Evolutionary conservation across 1,284 basidiomycete species (phyloP).

Genomic region (Neolentinus lepideus): DNA sequence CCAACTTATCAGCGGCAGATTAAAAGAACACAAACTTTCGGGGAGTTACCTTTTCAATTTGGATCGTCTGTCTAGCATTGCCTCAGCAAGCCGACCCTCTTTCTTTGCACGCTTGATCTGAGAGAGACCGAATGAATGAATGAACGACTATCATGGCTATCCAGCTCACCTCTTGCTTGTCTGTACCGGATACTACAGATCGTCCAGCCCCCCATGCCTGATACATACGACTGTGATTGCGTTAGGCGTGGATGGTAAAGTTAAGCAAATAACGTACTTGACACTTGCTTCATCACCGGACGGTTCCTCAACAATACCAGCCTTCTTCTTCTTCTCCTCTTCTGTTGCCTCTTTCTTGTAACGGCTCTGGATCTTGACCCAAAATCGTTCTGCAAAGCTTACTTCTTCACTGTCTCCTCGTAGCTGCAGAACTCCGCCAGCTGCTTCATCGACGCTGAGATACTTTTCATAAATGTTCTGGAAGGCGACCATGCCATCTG

Average conservation of each 20-base stretch:
- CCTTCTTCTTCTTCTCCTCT: conserved; percentile 73
- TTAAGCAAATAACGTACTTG: conserved; percentile 48
- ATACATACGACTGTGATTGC: conserved; percentile 51
- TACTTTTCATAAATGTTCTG: conserved; percentile 84
- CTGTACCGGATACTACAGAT: conserved; percentile 61
- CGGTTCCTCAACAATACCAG: conserved; percentile 43
- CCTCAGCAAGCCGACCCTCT: conserved; percentile 85
- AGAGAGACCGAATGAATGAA: conserved; percentile 7
- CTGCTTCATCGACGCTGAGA: conserved; percentile 74
- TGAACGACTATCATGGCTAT: conserved; percentile 4
- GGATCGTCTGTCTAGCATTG: conserved; percentile 79
- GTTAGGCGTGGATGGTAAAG: neutral
- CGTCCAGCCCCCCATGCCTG: conserved; percentile 87
- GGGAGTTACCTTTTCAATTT: conserved; percentile 84
- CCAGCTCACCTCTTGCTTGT: conserved; percentile 58
- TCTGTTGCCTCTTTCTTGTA: conserved; percentile 84
- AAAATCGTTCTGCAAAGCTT: conserved; percentile 77
- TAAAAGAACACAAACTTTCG: conserved; percentile 6
- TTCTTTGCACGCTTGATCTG: conserved; percentile 80
- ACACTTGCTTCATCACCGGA: conserved; percentile 61
- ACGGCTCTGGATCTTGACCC: conserved; percentile 86
- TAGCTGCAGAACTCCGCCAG: conserved; percentile 70
- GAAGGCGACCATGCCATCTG: conserved; percentile 77
- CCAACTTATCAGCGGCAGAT: conserved; percentile 7
- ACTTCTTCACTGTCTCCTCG: conserved; percentile 79